Base-by-base conservation (phyloP, 1,139 yeast species). In the Chernovozyma aurita region DNA sequence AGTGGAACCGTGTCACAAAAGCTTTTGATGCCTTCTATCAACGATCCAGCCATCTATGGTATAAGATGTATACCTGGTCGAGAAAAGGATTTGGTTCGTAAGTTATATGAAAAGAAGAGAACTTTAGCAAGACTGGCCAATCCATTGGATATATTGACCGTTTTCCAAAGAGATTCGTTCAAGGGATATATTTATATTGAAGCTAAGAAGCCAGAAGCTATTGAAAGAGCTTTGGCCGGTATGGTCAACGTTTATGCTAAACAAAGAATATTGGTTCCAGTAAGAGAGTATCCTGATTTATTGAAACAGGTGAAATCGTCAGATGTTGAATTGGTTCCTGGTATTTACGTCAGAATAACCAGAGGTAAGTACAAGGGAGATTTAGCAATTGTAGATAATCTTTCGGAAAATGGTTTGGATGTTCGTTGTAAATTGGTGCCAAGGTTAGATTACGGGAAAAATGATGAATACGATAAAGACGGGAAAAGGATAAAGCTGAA, bases 1-100 rank as follows among this genome's bases (percentile, higher is more conserved):
- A 80, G 81, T 29, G 75, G 74, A 29, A 76, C 86, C 28, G 96
- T 92, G 6, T 94, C 98, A 2, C 98, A 92, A 59, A 83, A 95
- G 53, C 76, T 94, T 50, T 73, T 92, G 48, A 74, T 92, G 64
- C 98, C 98, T 13, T 87, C 97, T 20, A 95, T 92, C 41, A 88
- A 90, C 52, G 97, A 94, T 55, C 97, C 98, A 5, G 81, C 90
- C 39, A 87, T 94, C 52, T 92, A 96, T 84, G 97, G 96, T 52
- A 79, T 92, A 33, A 78, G 97, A 59, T 87, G 95, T 63, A 78
- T 94, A 50, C 90, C 87, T 22, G 97, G 97, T 32, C 80, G 85
- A 50, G 98, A 92, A 63, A 88, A 86, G 59, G 97, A 88, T 38
- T 70, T 90, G 45, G 95, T 94, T 24, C 78, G 90, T 48, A 85